Base-by-base conservation (phyloP, 1,284 basidiomycete genomes). In the Boletus semigastroideus region DNA sequence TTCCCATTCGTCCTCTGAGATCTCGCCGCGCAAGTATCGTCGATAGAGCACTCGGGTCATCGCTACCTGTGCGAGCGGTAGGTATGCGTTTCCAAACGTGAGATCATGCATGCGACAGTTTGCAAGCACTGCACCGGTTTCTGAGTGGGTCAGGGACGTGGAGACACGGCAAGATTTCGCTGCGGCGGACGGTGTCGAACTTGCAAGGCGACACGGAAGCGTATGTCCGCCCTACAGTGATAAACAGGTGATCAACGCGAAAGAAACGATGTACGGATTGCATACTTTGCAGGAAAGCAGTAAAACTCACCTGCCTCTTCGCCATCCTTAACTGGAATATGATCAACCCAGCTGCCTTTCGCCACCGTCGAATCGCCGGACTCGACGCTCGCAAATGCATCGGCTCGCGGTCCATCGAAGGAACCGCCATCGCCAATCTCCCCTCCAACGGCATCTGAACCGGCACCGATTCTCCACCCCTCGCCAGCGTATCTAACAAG, bases 181-280 rank as follows among this genome's bases (percentile, higher is more conserved):
- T 7, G 75, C 73, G 0, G 66, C 72, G 48, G 63, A 60, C 11
- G 63, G 58, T 0, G 77, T 78, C 7, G 63, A 54, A 25, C 62
- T 60, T 1, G 72, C 72, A 25, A 72, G 55, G 16, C 61, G 71
- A 51, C 76, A 64, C 1, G 82, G 82, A 10, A 85, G 70, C 0
- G 78, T 78, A 52, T 84, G 81, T 1, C 83, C 83, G 9, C 81
- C 82, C 82, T 84, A 58, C 25, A 25, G 0, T 25, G 25, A 22
- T 22, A 5, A 22, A 22, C 22, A 22, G 22, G 22, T 22, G 22
- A 22, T 22, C 22, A 22, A 22, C 5, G 22, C 22, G 22, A 22
- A 3, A 22, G 22, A 22, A 22, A 22, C 22, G 5, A 22, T 5
- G 22, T 22, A 22, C 22, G 5, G 3, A 3, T 22, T 22, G 22